These are phyloP conservation scores for Warburgia ugandensis DNA, from an alignment of 164 flowering plant species.

Conservation along the genomic window DNA sequence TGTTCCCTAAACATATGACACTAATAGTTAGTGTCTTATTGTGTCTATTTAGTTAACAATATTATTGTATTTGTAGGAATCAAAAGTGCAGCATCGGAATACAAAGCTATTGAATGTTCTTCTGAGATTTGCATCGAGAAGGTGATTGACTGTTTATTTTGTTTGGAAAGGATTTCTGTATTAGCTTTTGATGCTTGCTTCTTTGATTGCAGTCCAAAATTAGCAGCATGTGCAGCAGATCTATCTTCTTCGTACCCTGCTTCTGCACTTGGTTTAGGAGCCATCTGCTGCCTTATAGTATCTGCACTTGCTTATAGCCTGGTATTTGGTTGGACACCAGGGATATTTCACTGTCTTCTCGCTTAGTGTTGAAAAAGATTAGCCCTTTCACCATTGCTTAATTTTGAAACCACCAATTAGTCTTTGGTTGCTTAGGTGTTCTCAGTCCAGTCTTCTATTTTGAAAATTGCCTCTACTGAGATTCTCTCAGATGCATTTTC, in stretches of 20 bases:
- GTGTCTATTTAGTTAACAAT: no score
- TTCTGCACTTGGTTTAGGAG: constrained; percentile 72
- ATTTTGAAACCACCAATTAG: no score
- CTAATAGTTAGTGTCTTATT: no score
- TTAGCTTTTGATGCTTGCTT: constrained; percentile 5
- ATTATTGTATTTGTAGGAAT: constrained; percentile 39
- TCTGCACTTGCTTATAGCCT: constrained; percentile 96
- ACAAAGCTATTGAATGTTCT: constrained; percentile 82
- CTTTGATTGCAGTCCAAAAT: constrained; percentile 65
- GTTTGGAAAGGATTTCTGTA: not conserved
- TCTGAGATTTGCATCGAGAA: constrained; percentile 78
- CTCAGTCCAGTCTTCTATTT: not conserved
- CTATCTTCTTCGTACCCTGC: constrained; percentile 60
- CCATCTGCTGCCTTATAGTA: constrained; percentile 80
- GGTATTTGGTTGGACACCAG: constrained; percentile 83
- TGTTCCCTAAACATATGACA: no score
- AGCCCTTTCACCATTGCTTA: no score
- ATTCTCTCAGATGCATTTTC: no score
- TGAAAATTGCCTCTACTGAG: constrained; percentile 72
- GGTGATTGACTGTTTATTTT: constrained; percentile 47
- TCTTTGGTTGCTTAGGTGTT: not conserved
- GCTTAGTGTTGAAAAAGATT: no score
- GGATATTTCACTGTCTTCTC: constrained; percentile 67
- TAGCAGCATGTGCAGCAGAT: constrained; percentile 88
- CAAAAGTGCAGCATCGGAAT: constrained; percentile 83